Evolutionary conservation across 2,329 filamentous ascomycete species (phyloP).

Genomic region (Fusarium sp.): DNA sequence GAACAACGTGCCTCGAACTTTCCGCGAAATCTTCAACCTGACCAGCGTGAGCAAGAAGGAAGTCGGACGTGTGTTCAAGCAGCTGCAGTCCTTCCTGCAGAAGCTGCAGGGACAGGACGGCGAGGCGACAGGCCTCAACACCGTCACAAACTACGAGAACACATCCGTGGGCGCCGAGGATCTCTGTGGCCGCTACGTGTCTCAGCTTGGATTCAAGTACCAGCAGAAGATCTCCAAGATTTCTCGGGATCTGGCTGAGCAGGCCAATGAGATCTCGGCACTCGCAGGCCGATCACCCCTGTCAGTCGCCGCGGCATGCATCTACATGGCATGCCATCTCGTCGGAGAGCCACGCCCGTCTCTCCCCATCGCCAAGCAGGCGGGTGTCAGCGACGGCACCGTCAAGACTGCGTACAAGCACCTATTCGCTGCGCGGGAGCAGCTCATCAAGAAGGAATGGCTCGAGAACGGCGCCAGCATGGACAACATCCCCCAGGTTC

Average conservation of each 20-base stretch:
- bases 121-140: conserved; percentile 62
- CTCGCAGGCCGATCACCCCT: conserved; percentile 93
- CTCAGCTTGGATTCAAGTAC: conserved; percentile 79
- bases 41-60: conserved; percentile 98
- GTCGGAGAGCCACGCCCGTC: conserved; percentile 82
- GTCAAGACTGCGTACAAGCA: conserved; percentile 96
- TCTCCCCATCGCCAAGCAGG: conserved; percentile 87
- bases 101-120: conserved; percentile 73
- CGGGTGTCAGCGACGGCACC: conserved; percentile 94
- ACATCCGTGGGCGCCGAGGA: conserved; percentile 86
- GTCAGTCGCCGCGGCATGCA: conserved; percentile 93
- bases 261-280: conserved; percentile 81
- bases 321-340: conserved; percentile 93
- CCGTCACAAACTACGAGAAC: conserved; percentile 76
- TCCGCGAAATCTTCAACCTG: conserved; percentile 92
- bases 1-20: conserved; percentile 86
- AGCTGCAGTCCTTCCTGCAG: conserved; percentile 87
- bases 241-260: conserved; percentile 80
- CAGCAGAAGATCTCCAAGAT: conserved; percentile 82
- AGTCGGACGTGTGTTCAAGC: conserved; percentile 95
- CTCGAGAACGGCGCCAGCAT: conserved; percentile 78
- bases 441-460: conserved; percentile 81
- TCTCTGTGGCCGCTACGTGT: conserved; percentile 91
- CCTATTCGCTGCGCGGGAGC: conserved; percentile 79
- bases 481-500: conserved; percentile 72